Evolutionary conservation across 2,329 filamentous ascomycete genomes (phyloP).

Genomic region (Fusarium agapanthi): DNA sequence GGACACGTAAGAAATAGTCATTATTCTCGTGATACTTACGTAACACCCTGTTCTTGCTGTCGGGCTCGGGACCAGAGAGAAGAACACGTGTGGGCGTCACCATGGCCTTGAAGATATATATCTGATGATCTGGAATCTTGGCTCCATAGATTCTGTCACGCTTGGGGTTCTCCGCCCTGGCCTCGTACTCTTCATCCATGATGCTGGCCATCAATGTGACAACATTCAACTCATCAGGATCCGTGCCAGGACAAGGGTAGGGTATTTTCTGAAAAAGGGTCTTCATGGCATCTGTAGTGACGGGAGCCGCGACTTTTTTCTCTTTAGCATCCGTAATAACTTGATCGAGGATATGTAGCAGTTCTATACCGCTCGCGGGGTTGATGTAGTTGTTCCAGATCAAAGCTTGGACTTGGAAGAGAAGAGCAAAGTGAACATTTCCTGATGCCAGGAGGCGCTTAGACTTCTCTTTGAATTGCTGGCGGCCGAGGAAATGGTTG

Average conservation of each 20-base stretch:
- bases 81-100: conserved; percentile 68
- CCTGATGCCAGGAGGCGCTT: conserved; percentile 37
- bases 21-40: conserved; percentile 68
- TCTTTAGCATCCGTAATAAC: conserved; percentile 40
- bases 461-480: conserved; percentile 34
- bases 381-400: conserved; percentile 70
- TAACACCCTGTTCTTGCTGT: conserved; percentile 75
- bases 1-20: conserved; percentile 74
- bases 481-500: conserved; percentile 17
- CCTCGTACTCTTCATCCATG: conserved; percentile 52
- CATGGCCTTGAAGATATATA: conserved; percentile 61
- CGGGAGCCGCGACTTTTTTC: conserved; percentile 43
- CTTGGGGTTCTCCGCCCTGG: conserved; percentile 37
- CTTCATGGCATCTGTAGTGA: conserved; percentile 64
- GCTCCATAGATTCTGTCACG: conserved; percentile 42
- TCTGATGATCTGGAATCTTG: conserved; percentile 51
- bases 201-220: conserved; percentile 52
- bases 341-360: conserved; percentile 56
- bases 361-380: conserved; percentile 57
- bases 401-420: conserved; percentile 71
- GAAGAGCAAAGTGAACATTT: conserved; percentile 57
- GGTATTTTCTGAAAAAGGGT: conserved; percentile 61
- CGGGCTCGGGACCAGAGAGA: conserved; percentile 69
- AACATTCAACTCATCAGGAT: conserved; percentile 53
- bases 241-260: conserved; percentile 61